Evolutionary conservation across 768 basidiomycete genomes (phyloP).

Genomic region (Dendrothele bispora): DNA sequence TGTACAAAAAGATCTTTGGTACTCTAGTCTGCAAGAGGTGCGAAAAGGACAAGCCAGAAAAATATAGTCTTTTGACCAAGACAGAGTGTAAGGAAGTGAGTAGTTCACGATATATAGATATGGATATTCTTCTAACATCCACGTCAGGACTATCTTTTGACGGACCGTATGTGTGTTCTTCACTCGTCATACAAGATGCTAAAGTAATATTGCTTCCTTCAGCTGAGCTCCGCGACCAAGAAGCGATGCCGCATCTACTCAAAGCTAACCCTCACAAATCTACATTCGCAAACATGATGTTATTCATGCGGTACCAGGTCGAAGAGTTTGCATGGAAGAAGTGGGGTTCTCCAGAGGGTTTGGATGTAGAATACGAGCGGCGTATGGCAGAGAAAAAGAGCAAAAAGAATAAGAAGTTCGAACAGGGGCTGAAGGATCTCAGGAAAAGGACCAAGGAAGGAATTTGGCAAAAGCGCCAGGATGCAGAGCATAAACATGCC

Average conservation of each 20-base stretch:
- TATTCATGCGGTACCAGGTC: slow-evolving; percentile 90
- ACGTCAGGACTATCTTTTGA: slow-evolving; percentile 86
- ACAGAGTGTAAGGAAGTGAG: slow-evolving; percentile 95
- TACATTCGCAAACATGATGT: slow-evolving; percentile 99
- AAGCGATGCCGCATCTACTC: slow-evolving; percentile 88
- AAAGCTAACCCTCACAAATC: slow-evolving; percentile 95
- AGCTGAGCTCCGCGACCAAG: slow-evolving; percentile 93
- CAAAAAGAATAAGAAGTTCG: slow-evolving; percentile 94
- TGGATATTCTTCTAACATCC: slow-evolving; percentile 5
- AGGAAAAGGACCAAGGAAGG: slow-evolving; percentile 85
- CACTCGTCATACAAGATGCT: slow-evolving; percentile 2
- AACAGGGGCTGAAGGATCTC: slow-evolving; percentile 82
- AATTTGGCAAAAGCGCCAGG: slow-evolving; percentile 84
- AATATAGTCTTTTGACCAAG: slow-evolving; percentile 94
- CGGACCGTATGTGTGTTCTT: slow-evolving; percentile 65
- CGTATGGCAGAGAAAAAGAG: slow-evolving; percentile 81
- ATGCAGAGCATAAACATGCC: slow-evolving; percentile 85
- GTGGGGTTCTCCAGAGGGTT: slow-evolving; percentile 91
- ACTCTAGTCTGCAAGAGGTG: slow-evolving; percentile 87
- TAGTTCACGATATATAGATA: background rate
- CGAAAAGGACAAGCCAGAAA: slow-evolving; percentile 87
- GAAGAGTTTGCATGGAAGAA: slow-evolving; percentile 98
- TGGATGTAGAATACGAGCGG: slow-evolving; percentile 85
- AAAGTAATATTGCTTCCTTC: slow-evolving; percentile 6
- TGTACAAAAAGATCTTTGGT: slow-evolving; percentile 78